Evolutionary conservation across 23 red algal species (phyloP).

Genomic region (Gracilariopsis chorda): DNA sequence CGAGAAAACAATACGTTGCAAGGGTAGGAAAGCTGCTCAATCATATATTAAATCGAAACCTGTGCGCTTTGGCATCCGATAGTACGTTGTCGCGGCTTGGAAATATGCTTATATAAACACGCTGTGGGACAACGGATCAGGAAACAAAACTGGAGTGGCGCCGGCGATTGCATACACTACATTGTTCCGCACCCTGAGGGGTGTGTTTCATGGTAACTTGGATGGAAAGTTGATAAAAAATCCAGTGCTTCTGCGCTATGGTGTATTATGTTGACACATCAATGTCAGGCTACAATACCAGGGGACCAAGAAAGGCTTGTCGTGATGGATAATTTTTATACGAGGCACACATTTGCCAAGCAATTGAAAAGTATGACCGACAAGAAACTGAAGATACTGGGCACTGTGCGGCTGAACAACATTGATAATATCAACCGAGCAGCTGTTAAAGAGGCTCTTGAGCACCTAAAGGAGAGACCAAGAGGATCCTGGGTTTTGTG

Average conservation of each 20-base stretch:
- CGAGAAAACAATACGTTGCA: neutral
- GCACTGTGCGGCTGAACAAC: neutral
- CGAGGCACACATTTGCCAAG: neutral
- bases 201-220: neutral
- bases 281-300: neutral
- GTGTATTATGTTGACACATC: neutral
- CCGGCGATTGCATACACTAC: neutral
- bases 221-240: neutral
- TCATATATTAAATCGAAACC: constrained; percentile 2
- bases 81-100: neutral
- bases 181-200: neutral
- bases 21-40: neutral
- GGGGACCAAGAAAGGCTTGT: neutral
- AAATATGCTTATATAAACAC: neutral
- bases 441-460: neutral
- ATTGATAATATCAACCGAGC: neutral
- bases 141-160: neutral
- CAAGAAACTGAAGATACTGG: neutral
- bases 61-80: neutral
- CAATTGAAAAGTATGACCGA: neutral
- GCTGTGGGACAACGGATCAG: neutral
- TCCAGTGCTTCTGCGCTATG: neutral
- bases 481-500: neutral
- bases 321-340: neutral
- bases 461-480: neutral